These are phyloP conservation scores for Ramalina intermedia DNA, from an alignment of 495 filamentous ascomycete species.

Conservation along the genomic window DNA sequence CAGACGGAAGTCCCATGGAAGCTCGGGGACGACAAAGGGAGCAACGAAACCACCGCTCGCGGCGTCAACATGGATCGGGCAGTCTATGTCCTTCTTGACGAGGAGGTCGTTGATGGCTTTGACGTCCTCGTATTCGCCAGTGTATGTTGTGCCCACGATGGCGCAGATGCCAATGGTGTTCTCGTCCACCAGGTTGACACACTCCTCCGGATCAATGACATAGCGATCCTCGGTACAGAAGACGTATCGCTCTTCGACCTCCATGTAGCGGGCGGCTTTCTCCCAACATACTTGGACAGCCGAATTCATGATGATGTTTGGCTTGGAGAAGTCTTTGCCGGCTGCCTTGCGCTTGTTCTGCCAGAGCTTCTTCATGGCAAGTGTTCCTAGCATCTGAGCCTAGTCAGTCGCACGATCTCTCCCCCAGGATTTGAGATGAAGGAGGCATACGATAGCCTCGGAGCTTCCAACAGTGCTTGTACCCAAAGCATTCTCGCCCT, in stretches of 20 bases:
- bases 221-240: slow-evolving; percentile 70
- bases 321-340: slow-evolving; percentile 57
- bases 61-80: slow-evolving; percentile 82
- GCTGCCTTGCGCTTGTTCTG: slow-evolving; percentile 65
- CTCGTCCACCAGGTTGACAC: slow-evolving; percentile 76
- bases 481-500: slow-evolving; percentile 50
- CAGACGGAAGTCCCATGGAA: slow-evolving; percentile 80
- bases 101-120: slow-evolving; percentile 80
- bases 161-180: slow-evolving; percentile 90
- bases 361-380: slow-evolving; percentile 95
- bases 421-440: background rate
- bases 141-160: slow-evolving; percentile 85
- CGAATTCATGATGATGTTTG: slow-evolving; percentile 85
- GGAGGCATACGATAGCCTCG: slow-evolving; percentile 61
- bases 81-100: slow-evolving; percentile 52
- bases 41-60: slow-evolving; percentile 82
- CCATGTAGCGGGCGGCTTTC: slow-evolving; percentile 90
- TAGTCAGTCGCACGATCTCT: background rate
- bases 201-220: slow-evolving; percentile 74
- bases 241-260: slow-evolving; percentile 78
- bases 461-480: slow-evolving; percentile 77
- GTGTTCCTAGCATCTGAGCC: slow-evolving; percentile 41
- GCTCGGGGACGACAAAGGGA: slow-evolving; percentile 67
- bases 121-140: slow-evolving; percentile 89
- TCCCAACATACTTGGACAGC: slow-evolving; percentile 95